Evolutionary conservation across 305 asterid genomes (phyloP).

Genomic region (Rubia peregrina): DNA sequence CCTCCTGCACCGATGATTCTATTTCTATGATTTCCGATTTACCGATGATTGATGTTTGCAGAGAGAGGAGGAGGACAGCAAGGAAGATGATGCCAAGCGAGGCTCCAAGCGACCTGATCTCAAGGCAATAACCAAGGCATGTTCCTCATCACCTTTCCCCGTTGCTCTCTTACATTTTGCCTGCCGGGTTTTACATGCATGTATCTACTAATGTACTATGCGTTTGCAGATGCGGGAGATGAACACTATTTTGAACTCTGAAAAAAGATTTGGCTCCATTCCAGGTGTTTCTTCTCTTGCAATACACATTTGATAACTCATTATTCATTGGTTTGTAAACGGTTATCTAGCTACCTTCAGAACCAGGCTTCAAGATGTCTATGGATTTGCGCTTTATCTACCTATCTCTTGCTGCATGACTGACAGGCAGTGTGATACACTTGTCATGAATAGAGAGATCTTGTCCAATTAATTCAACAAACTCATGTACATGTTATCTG

Average conservation of each 20-base stretch:
- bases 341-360: neutral
- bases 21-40: no score
- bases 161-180: no score
- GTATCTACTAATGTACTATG: no score
- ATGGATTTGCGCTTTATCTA: neutral
- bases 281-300: slow-evolving; percentile 47
- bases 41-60: slow-evolving; percentile 30
- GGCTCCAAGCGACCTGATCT: slow-evolving; percentile 68
- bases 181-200: no score
- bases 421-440: neutral
- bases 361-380: neutral
- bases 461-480: neutral
- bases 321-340: slow-evolving; percentile 1
- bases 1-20: no score
- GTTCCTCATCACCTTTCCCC: no score
- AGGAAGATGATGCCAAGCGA: slow-evolving; percentile 29
- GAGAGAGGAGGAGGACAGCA: slow-evolving; percentile 16
- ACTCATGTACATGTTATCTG: neutral
- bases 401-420: neutral
- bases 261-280: slow-evolving; percentile 52
- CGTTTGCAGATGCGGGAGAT: slow-evolving; percentile 55
- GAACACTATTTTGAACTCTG: slow-evolving; percentile 29
- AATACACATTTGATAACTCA: neutral
- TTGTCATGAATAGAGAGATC: slow-evolving; percentile 3
- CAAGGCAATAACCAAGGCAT: slow-evolving; percentile 66